Evolutionary conservation across 495 filamentous ascomycete species (phyloP).

Genomic region (Delitschia confertaspora): DNA sequence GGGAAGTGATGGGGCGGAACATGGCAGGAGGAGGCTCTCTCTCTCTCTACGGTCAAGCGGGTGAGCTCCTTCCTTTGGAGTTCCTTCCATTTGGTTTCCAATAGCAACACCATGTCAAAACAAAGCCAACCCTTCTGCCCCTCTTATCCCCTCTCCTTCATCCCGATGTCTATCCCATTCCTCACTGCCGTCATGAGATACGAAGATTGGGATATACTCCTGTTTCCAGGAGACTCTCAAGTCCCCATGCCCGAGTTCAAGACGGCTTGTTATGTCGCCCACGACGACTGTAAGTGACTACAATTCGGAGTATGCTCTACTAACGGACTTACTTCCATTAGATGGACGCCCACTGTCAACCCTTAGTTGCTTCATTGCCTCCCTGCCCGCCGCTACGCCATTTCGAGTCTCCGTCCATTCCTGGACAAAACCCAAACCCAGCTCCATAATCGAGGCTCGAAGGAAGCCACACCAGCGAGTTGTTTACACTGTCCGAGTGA

Average conservation of each 20-base stretch:
- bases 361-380: slow-evolving; percentile 69
- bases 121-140: too few relatives aligned
- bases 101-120: too few relatives aligned
- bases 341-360: slow-evolving; percentile 50
- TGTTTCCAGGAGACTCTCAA: slow-evolving; percentile 58
- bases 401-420: slow-evolving; percentile 76
- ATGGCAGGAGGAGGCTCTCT: too few relatives aligned
- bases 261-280: slow-evolving; percentile 67
- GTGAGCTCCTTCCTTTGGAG: too few relatives aligned
- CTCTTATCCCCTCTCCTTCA: background rate
- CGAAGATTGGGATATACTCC: slow-evolving; percentile 75
- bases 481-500: slow-evolving; percentile 59
- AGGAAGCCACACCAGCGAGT: slow-evolving; percentile 31
- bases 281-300: slow-evolving; percentile 48
- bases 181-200: slow-evolving; percentile 56
- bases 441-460: slow-evolving; percentile 15
- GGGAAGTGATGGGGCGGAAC: too few relatives aligned
- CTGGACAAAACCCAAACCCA: slow-evolving; percentile 51
- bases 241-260: slow-evolving; percentile 81
- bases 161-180: background rate
- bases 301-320: background rate
- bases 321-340: slow-evolving; percentile 2
- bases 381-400: slow-evolving; percentile 46
- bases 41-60: too few relatives aligned
- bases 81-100: too few relatives aligned